Evolutionary conservation across 1,284 basidiomycete genomes (phyloP).

Genomic region (Ganoderma leucocontextum): DNA sequence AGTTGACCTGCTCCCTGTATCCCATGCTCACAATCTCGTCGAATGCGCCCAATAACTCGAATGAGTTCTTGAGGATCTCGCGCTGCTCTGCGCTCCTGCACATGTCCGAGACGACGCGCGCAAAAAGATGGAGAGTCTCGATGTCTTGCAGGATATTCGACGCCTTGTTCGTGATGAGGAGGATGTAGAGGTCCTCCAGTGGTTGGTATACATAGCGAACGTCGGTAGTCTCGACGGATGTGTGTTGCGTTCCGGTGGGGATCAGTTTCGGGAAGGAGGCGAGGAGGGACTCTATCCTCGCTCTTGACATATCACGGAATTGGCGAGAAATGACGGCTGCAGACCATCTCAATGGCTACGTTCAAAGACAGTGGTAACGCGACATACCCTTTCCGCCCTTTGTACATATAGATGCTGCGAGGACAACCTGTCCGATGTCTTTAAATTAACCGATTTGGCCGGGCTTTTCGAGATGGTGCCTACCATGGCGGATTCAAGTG

Average conservation of each 20-base stretch:
- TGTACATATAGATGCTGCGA: conserved; percentile 94
- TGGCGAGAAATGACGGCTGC: conserved; percentile 96
- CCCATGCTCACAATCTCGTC: conserved; percentile 97
- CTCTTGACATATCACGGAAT: conserved; percentile 93
- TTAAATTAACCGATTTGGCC: not conserved
- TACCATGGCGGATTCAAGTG: conserved; percentile 24
- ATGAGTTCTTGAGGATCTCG: conserved; percentile 92
- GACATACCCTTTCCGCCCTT: conserved; percentile 87
- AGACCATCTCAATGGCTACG: not conserved
- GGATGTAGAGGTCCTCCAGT: conserved; percentile 96
- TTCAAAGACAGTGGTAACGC: not conserved
- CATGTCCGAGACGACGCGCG: conserved; percentile 93
- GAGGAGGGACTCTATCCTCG: conserved; percentile 94
- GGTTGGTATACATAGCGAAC: conserved; percentile 99
- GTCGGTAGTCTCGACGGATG: conserved; percentile 91
- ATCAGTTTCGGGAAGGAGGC: conserved; percentile 98
- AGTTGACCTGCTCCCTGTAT: conserved; percentile 92
- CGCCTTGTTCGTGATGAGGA: conserved; percentile 97
- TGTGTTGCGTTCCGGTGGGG: conserved; percentile 96
- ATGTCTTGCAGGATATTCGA: conserved; percentile 99
- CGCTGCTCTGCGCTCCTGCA: conserved; percentile 89
- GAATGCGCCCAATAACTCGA: conserved; percentile 95
- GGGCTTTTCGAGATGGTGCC: conserved; percentile 5
- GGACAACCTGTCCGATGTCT: conserved; percentile 71
- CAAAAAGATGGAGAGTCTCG: conserved; percentile 93